Percentiles rank a stretch among this genome's conserved stretches.
These are phyloP conservation scores for Powellomyces hirtus DNA, from an alignment of 192 early-diverging fungal genomes.

Conservation along the genomic window DNA sequence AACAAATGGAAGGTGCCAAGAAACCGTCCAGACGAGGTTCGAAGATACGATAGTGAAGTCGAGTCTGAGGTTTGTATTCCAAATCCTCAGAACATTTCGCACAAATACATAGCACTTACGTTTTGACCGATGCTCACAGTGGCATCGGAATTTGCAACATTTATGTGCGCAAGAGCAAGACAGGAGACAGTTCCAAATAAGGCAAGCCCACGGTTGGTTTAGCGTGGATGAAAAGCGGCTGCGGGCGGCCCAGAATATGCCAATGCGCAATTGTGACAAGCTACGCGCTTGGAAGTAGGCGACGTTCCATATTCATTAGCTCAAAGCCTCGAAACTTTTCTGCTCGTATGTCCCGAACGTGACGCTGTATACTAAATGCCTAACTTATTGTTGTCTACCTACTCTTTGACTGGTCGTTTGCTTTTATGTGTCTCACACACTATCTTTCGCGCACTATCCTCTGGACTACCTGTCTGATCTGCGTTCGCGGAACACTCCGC, in stretches of 20 bases:
- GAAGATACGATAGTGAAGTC: conserved; percentile 70
- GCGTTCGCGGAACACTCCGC: too few relatives aligned
- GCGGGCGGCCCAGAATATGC: conserved; percentile 61
- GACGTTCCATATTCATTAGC: not conserved
- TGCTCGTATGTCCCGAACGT: too few relatives aligned
- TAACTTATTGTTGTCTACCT: too few relatives aligned
- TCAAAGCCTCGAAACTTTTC: too few relatives aligned
- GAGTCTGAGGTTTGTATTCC: conserved; percentile 49
- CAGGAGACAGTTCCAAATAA: conserved; percentile 48
- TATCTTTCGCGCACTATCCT: not conserved
- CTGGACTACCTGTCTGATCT: not conserved
- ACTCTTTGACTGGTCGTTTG: too few relatives aligned
- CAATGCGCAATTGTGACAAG: conserved; percentile 69
- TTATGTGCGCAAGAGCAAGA: conserved; percentile 68
- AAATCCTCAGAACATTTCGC: too few relatives aligned
- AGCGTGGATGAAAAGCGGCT: conserved; percentile 66
- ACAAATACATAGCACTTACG: too few relatives aligned
- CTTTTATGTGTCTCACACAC: not conserved
- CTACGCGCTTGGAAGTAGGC: conserved; percentile 43
- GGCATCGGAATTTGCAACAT: conserved; percentile 61
- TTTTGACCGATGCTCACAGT: conserved; percentile 39
- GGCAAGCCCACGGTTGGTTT: conserved; percentile 70
- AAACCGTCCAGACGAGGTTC: conserved; percentile 49
- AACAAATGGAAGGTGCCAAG: conserved; percentile 44
- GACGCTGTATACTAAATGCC: too few relatives aligned